A percentile compares a stretch with the other conserved stretches of the same genome.
Evolutionary conservation across 2,329 filamentous ascomycete species (phyloP).

Genomic region (Xylariaceae sp.): DNA sequence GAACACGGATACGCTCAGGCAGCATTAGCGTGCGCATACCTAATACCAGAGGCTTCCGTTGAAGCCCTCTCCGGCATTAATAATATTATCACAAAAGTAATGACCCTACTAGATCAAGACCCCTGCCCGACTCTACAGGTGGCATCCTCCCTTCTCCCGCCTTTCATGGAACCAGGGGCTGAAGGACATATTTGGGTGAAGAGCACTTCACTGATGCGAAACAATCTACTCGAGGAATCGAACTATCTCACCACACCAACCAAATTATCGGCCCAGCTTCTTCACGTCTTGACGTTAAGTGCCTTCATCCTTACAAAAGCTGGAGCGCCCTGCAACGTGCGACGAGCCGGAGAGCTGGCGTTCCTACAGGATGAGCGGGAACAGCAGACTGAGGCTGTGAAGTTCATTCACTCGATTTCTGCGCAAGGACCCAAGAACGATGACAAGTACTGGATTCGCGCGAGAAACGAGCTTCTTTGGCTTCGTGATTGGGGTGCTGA

Average conservation of each 20-base stretch:
- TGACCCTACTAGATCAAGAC: slow-evolving; percentile 55
- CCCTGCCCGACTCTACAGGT: slow-evolving; percentile 48
- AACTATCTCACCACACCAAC: slow-evolving; percentile 63
- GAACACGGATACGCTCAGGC: slow-evolving; percentile 62
- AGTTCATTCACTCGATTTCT: slow-evolving; percentile 51
- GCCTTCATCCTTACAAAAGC: slow-evolving; percentile 50
- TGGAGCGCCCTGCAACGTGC: slow-evolving; percentile 47
- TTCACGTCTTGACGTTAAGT: slow-evolving; percentile 60
- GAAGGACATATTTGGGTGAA: slow-evolving; percentile 35
- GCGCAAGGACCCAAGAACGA: slow-evolving; percentile 51
- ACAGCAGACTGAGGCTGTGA: slow-evolving; percentile 55
- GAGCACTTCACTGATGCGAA: slow-evolving; percentile 43
- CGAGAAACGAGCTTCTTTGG: slow-evolving; percentile 65
- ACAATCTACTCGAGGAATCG: slow-evolving; percentile 50
- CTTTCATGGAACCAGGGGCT: slow-evolving; percentile 33
- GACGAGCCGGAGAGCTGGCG: slow-evolving; percentile 55
- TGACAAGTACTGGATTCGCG: slow-evolving; percentile 57
- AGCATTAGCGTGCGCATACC: slow-evolving; percentile 62
- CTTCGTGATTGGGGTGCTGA: slow-evolving; percentile 64
- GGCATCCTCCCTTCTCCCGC: slow-evolving; percentile 43
- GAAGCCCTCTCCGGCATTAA: slow-evolving; percentile 58
- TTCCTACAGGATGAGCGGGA: slow-evolving; percentile 60
- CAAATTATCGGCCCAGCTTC: slow-evolving; percentile 49
- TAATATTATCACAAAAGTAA: slow-evolving; percentile 54
- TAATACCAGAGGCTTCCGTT: slow-evolving; percentile 54